Conservation (phyloP, 805 yeast species). For the Wickerhamiella shivajii region DNA sequence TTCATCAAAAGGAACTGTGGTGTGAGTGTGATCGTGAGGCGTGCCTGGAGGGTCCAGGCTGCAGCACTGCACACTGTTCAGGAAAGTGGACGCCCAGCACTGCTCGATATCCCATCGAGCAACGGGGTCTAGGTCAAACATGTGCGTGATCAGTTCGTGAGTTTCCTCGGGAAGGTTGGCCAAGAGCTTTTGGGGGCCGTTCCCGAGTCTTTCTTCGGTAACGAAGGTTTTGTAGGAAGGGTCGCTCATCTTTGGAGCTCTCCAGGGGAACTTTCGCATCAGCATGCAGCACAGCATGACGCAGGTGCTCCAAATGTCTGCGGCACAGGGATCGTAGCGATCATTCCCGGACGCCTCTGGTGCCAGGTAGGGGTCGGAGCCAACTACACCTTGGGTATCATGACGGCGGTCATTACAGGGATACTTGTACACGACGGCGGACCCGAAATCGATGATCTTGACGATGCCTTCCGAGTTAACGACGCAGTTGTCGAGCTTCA, state of each 20-base stretch:
- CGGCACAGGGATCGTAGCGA: constrained; percentile 83
- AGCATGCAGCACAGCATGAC: constrained; percentile 88
- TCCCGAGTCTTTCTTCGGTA: constrained; percentile 15
- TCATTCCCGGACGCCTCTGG: constrained; percentile 80
- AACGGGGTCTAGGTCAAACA: constrained; percentile 53
- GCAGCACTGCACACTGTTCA: constrained; percentile 51
- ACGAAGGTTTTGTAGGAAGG: constrained; percentile 73
- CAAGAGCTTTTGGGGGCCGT: constrained; percentile 56
- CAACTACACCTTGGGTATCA: constrained; percentile 74
- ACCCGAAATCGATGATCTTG: constrained; percentile 83
- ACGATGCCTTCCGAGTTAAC: constrained; percentile 70
- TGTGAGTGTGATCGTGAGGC: constrained; percentile 47
- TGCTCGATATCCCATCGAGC: constrained; percentile 45
- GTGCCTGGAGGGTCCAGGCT: constrained; percentile 36
- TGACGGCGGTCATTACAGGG: constrained; percentile 63
- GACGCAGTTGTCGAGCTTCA: constrained; percentile 87
- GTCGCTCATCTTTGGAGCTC: constrained; percentile 71
- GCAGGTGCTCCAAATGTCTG: constrained; percentile 87
- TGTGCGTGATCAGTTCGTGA: constrained; percentile 42
- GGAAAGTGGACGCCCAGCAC: constrained; percentile 45
- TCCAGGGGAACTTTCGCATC: constrained; percentile 87
- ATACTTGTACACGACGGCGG: constrained; percentile 80
- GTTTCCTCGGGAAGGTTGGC: constrained; percentile 56
- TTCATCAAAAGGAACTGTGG: constrained; percentile 80
- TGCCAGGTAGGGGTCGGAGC: constrained; percentile 79